Evolutionary conservation across 2,329 filamentous ascomycete genomes (phyloP).

Genomic region (Fusarium continuum): DNA sequence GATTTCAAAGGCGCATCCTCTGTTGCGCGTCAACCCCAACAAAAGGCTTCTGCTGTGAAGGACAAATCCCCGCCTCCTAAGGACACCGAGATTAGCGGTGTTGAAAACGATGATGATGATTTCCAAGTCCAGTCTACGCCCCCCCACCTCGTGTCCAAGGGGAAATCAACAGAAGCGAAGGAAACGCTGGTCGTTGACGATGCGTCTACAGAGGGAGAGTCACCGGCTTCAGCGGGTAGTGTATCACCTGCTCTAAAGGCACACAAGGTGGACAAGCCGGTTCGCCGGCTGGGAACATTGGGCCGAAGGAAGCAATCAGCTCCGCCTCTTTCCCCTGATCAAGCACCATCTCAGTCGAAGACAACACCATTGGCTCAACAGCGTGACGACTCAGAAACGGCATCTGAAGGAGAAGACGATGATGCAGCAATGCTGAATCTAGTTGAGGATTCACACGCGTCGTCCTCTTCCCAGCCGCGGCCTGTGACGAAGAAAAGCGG

Average conservation of each 20-base stretch:
- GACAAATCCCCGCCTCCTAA: constrained; percentile 20
- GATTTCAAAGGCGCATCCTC: constrained; percentile 49
- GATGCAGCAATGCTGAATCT: constrained; percentile 40
- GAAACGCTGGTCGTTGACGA: constrained; percentile 37
- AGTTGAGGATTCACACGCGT: constrained; percentile 20
- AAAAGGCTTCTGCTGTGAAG: constrained; percentile 9
- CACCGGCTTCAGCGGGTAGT: constrained; percentile 1
- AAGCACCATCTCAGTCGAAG: constrained; percentile 7
- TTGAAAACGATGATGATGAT: constrained; percentile 57
- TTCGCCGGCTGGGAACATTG: constrained; percentile 49
- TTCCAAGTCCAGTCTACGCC: constrained; percentile 63
- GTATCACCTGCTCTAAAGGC: constrained; percentile 8
- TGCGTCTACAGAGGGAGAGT: constrained; percentile 47
- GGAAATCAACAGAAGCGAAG: constrained; percentile 32
- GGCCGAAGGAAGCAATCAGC: constrained; percentile 47
- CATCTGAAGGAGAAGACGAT: constrained; percentile 53
- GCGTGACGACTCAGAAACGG: constrained; percentile 53
- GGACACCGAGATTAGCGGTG: constrained; percentile 34
- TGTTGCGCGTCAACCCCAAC: constrained; percentile 29
- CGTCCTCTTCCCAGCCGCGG: constrained; percentile 40
- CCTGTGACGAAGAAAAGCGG: constrained; percentile 44
- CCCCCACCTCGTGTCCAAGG: constrained; percentile 47
- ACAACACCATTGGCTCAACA: constrained; percentile 3
- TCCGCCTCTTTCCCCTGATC: constrained; percentile 36
- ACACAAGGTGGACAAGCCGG: constrained; percentile 28